These are phyloP conservation scores for Rhizopus sp. DNA, from an alignment of 371 early-diverging fungal species.

Conservation along the genomic window DNA sequence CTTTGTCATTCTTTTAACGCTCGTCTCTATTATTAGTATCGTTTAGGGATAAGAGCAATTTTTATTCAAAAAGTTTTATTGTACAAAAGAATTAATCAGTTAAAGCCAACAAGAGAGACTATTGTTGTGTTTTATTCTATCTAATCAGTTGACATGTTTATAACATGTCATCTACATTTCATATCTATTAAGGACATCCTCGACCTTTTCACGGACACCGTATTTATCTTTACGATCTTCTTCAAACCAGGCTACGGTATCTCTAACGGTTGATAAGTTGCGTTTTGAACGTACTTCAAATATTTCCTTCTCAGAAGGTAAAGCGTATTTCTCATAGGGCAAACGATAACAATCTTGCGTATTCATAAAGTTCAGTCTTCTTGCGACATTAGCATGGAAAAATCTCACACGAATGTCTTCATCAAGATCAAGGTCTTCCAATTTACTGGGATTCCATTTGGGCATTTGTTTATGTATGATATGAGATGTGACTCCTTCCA, in stretches of 20 bases:
- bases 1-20: too few relatives aligned
- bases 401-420: constrained; percentile 20
- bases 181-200: constrained; percentile 54
- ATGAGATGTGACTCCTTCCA: constrained; percentile 69
- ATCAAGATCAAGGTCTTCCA: constrained; percentile 53
- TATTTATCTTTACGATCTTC: constrained; percentile 56
- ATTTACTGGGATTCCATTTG: constrained; percentile 70
- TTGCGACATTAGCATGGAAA: constrained; percentile 26
- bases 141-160: too few relatives aligned
- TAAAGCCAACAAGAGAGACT: too few relatives aligned
- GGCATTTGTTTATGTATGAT: constrained; percentile 39
- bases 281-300: constrained; percentile 41
- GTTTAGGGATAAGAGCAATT: too few relatives aligned
- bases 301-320: constrained; percentile 84
- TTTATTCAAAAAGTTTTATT: too few relatives aligned
- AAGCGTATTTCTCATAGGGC: constrained; percentile 52
- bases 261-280: constrained; percentile 47
- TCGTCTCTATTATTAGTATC: too few relatives aligned
- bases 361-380: constrained; percentile 56
- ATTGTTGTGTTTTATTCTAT: too few relatives aligned
- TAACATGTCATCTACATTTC: too few relatives aligned
- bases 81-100: too few relatives aligned
- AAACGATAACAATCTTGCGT: constrained; percentile 61
- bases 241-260: constrained; percentile 64
- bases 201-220: constrained; percentile 65